Evolutionary conservation across 768 basidiomycete species (phyloP), one percentile per base, ranked within the genome.

Genomic region (Mycena venus): DNA sequence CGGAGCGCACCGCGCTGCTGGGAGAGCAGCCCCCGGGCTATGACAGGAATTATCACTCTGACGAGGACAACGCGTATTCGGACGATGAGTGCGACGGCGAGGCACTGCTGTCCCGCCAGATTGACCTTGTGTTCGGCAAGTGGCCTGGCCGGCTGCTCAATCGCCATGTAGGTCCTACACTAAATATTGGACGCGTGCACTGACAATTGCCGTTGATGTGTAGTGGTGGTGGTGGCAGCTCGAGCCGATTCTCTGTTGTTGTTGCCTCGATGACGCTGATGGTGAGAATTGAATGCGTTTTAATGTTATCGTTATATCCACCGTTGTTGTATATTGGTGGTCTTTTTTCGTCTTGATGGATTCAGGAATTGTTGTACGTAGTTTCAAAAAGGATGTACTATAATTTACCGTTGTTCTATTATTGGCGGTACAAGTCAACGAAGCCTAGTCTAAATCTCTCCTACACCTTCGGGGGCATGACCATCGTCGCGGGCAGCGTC

Each of bases 401-500:
- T 53, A 8, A 53, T 14, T 29, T 27, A 27, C 10, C 51, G 7
- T 29, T 11, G 29, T 53, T 53, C 51, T 53, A 53, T 58, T 34
- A 5, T 27, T 55, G 29, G n/a, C 53, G n/a, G 44, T 47, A 34
- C 56, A n/a, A 14, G 34, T 32, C 56, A 36, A 42, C 15, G 42
- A 40, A 27, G 4, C 51, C 55, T 19, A 56, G 21, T 11, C 64
- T 60, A 14, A n/a, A 19, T 6, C 9, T 19, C 61, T 63, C 29
- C 42, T 34, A 32, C 12, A 8, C 49, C 38, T 55, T 66, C 63
- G 85, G 84, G 14, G 93, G 93, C 78, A 95, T 87, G 47, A 94
- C 89, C 98, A 98, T 99, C 7, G 96, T 95, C 0, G 94, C 93
- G 5, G 98, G 98, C 29, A 99, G 89, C n/a, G 95, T 96, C 27